phyloP scores from a whole-genome alignment of 345 rosid species.

The Brassica incana region DNA sequence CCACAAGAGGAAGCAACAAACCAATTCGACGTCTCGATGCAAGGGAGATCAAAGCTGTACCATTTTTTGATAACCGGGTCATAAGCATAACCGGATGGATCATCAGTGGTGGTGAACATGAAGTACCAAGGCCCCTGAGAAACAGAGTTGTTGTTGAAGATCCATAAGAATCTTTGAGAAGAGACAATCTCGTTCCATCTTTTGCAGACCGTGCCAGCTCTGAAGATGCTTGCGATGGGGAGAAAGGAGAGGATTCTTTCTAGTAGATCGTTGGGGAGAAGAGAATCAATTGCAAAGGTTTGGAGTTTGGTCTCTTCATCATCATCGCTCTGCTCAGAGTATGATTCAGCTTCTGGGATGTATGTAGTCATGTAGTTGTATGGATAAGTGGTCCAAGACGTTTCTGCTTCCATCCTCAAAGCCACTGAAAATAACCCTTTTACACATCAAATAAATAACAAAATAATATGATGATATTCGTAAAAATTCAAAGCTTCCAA shows the following conservation, averaged over 20 bases:
- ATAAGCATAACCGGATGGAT: slow-evolving; percentile 83
- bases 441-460: neutral
- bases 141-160: slow-evolving; percentile 42
- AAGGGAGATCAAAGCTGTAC: slow-evolving; percentile 70
- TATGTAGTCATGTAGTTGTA: slow-evolving; percentile 70
- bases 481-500: neutral
- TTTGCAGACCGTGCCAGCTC: slow-evolving; percentile 89
- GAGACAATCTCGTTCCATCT: slow-evolving; percentile 90
- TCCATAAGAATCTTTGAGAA: slow-evolving; percentile 73
- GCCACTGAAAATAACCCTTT: neutral
- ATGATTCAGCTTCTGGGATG: slow-evolving; percentile 42
- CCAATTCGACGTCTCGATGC: slow-evolving; percentile 72
- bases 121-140: slow-evolving; percentile 93
- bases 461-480: neutral
- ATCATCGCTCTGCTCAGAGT: slow-evolving; percentile 58
- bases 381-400: slow-evolving; percentile 70
- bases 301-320: slow-evolving; percentile 64
- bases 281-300: slow-evolving; percentile 62
- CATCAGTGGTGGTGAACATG: slow-evolving; percentile 92
- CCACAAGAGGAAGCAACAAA: slow-evolving; percentile 84
- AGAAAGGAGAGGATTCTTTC: slow-evolving; percentile 84
- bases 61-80: slow-evolving; percentile 55
- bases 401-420: slow-evolving; percentile 64
- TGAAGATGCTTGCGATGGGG: slow-evolving; percentile 82
- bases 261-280: slow-evolving; percentile 80